phyloP scores from a whole-genome alignment of 345 rosid species.

The Limnanthes douglasii region DNA sequence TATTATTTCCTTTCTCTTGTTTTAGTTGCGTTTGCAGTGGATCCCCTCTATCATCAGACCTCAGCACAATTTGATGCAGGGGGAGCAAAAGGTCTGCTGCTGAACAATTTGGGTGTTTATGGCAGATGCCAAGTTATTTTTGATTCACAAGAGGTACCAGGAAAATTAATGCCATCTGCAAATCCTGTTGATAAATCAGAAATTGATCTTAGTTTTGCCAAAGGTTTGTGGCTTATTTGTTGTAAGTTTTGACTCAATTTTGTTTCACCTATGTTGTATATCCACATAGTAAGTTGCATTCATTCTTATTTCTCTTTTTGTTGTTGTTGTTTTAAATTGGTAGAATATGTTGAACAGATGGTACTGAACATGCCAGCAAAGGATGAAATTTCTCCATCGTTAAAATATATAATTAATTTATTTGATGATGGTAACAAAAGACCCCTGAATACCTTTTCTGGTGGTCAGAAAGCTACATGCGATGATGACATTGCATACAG shows the following conservation, averaged over 20 bases:
- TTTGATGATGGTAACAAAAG: conserved; percentile 67
- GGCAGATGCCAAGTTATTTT: conserved; percentile 83
- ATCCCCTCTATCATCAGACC: conserved; percentile 93
- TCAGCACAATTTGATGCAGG: conserved; percentile 99
- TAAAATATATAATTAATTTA: conserved; percentile 33
- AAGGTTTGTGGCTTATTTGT: conserved; percentile 37
- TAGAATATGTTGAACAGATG: conserved; percentile 68
- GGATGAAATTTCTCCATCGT: conserved; percentile 75
- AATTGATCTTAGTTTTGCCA: conserved; percentile 62
- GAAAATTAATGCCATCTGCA: conserved; percentile 36
- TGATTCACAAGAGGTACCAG: conserved; percentile 83
- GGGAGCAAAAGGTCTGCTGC: conserved; percentile 79
- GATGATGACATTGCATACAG: conserved; percentile 17
- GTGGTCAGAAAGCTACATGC: conserved; percentile 23
- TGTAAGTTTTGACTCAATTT: background rate
- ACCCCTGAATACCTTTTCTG: conserved; percentile 32
- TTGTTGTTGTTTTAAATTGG: conserved; percentile 7
- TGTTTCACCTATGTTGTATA: conserved; percentile 2
- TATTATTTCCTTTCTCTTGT: too few relatives aligned
- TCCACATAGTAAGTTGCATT: too few relatives aligned
- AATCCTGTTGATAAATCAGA: conserved; percentile 34
- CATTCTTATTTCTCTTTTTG: background rate
- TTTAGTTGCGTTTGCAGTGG: conserved; percentile 87
- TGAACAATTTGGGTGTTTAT: conserved; percentile 86
- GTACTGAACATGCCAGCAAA: conserved; percentile 37